Base-by-base conservation (phyloP, 2,329 filamentous ascomycete genomes). In the Emericellopsis cladophorae region DNA sequence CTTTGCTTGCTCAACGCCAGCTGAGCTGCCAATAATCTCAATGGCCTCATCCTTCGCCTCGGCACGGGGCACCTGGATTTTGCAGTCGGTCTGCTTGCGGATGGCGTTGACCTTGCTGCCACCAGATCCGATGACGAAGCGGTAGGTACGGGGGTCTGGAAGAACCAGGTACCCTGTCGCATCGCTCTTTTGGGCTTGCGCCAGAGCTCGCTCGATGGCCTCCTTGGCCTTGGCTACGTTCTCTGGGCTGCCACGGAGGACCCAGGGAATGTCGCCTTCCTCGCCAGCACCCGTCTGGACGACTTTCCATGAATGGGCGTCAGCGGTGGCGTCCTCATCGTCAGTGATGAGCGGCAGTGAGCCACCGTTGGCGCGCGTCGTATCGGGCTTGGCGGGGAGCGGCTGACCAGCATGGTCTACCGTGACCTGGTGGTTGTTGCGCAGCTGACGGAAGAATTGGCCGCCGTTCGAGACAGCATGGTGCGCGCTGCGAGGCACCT, bases 41-140 rank as follows among this genome's bases (percentile, higher is more conserved):
- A 98, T 95, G 4, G 90, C 86, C 61, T 95, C 89, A 38, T 74
- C 72, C 47, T 66, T 68, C 36, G 67, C 68, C 60, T 93, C 84
- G 54, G 86, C 81, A 49, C 85, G 80, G 18, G 92, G 92, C 33
- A 98, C 90, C 48, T 89, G 88, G 57, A 98, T 93, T 65, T 84
- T 88, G 64, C 89, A 95, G 42, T 84, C 85, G 40, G 88, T 95
- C 68, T 92, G 79, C 66, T 86, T 87, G 51, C 92, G 80, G 57
- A 98, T 95, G 34, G 78, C 68, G 64, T 95, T 95, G 59, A 98
- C 93, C 62, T 90, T 90, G 60, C 78, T 84, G 44, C 92, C 92
- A 44, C 83, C 84, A 48, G 82, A 80, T 5, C 92, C 92, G 50
- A 98, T 88, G 38, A 98, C 85, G 48, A 84, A 84, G 46, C 90